A percentile compares a stretch with the other conserved stretches of the same genome.
These are phyloP conservation scores for Deinandra increscens DNA, from an alignment of 129 eudicot species.

Conservation along the genomic window DNA sequence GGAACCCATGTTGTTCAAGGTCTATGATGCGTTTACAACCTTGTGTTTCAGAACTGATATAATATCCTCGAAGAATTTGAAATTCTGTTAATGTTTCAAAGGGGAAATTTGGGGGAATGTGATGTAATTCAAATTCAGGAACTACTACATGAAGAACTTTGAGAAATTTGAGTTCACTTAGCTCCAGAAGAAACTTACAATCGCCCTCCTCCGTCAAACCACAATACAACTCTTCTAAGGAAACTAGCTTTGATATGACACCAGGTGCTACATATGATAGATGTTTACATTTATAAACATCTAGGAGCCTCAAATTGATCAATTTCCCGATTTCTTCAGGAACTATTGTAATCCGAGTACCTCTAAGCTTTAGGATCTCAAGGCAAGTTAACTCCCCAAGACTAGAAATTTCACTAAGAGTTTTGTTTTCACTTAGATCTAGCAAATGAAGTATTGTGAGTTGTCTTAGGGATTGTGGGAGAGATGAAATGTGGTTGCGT, in stretches of 20 bases:
- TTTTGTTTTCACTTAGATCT: background rate
- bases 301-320: conserved; percentile 4
- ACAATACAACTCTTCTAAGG: conserved; percentile 5
- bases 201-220: background rate
- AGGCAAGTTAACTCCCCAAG: conserved; percentile 12
- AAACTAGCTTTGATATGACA: conserved; percentile 5
- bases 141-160: background rate
- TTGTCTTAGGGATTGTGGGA: conserved; percentile 5
- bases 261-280: conserved; percentile 2
- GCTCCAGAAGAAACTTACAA: background rate
- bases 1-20: background rate
- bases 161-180: background rate
- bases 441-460: conserved; percentile 9
- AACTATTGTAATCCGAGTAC: background rate
- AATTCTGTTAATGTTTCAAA: background rate
- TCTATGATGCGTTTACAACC: background rate
- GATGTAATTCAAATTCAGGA: background rate
- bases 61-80: background rate
- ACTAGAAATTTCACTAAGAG: background rate
- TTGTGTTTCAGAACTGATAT: no score
- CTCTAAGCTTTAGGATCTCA: conserved; percentile 13
- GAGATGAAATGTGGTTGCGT: background rate
- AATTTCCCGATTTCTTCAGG: conserved; percentile 16
- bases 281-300: background rate
- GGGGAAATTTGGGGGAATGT: background rate